Evolutionary conservation across 2,329 filamentous ascomycete genomes (phyloP).

Genomic region (Fusarium torreyae): DNA sequence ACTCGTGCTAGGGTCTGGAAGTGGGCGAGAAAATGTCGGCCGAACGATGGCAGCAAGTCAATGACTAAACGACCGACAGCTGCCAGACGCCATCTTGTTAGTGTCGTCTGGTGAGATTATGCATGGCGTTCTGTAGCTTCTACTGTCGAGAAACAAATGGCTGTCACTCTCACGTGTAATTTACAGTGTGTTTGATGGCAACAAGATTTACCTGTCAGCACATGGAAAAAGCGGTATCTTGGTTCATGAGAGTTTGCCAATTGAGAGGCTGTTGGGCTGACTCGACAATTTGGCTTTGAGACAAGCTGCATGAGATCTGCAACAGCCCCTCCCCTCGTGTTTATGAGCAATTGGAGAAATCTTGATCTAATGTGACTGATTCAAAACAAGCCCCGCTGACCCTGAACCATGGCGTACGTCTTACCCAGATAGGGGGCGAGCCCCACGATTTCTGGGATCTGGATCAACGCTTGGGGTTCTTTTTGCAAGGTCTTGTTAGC

Average conservation of each 20-base stretch:
- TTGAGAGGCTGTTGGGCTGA: neutral
- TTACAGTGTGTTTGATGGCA: neutral
- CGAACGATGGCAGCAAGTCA: neutral
- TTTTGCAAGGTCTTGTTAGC: neutral
- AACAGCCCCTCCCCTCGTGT: neutral
- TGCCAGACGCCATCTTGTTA: neutral
- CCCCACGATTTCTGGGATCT: slow-evolving; percentile 10
- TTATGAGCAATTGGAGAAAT: neutral
- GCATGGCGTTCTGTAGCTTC: neutral
- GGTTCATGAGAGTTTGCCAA: neutral
- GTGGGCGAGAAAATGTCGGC: neutral
- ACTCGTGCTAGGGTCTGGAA: slow-evolving; percentile 1
- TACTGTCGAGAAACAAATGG: neutral
- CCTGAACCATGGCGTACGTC: neutral
- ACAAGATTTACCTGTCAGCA: neutral
- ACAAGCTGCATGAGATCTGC: slow-evolving; percentile 2
- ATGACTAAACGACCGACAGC: neutral
- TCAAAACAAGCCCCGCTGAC: neutral
- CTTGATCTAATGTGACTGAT: slow-evolving; percentile 15
- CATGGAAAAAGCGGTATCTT: neutral
- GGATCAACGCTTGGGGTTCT: neutral
- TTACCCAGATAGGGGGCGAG: neutral
- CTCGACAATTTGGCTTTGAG: neutral
- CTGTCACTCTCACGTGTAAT: neutral
- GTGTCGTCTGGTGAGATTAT: neutral